Evolutionary conservation across 192 early-diverging fungal genomes (phyloP).

Genomic region (Rhizophlyctis rosea): DNA sequence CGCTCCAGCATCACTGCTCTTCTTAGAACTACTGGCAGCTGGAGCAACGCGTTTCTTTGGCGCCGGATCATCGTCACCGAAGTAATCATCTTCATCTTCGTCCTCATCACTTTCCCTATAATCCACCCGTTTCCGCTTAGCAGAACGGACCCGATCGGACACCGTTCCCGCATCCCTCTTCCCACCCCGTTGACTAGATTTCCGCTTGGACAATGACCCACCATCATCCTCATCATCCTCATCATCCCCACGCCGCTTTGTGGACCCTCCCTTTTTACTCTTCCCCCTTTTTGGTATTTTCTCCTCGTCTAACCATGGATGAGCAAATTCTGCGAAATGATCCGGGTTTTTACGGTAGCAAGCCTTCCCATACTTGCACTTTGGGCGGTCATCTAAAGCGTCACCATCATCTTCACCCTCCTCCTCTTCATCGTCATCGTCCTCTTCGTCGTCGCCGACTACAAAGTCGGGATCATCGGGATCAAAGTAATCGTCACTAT

Average conservation of each 20-base stretch:
- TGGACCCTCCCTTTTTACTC: background rate
- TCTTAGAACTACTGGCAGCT: too few relatives aligned
- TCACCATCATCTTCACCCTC: background rate
- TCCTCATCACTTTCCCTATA: too few relatives aligned
- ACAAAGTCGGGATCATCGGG: background rate
- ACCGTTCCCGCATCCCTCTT: background rate
- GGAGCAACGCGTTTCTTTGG: too few relatives aligned
- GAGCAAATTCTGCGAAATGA: constrained; percentile 33
- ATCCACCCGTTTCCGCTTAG: background rate
- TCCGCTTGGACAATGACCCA: background rate
- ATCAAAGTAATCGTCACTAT: background rate
- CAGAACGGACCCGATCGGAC: background rate
- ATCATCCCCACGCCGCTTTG: background rate
- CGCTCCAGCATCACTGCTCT: too few relatives aligned
- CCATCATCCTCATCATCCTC: constrained; percentile 2
- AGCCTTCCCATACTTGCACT: constrained; percentile 27
- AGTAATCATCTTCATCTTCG: too few relatives aligned
- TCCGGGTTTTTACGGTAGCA: constrained; percentile 35
- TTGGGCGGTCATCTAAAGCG: constrained; percentile 5
- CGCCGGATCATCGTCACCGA: too few relatives aligned
- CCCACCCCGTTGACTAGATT: background rate
- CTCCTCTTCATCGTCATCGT: background rate
- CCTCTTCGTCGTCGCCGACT: background rate
- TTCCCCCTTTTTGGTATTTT: background rate
- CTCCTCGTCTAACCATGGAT: constrained; percentile 33